Base-by-base conservation (phyloP, 371 early-diverging fungal species). In the Haplosporangium sp. region DNA sequence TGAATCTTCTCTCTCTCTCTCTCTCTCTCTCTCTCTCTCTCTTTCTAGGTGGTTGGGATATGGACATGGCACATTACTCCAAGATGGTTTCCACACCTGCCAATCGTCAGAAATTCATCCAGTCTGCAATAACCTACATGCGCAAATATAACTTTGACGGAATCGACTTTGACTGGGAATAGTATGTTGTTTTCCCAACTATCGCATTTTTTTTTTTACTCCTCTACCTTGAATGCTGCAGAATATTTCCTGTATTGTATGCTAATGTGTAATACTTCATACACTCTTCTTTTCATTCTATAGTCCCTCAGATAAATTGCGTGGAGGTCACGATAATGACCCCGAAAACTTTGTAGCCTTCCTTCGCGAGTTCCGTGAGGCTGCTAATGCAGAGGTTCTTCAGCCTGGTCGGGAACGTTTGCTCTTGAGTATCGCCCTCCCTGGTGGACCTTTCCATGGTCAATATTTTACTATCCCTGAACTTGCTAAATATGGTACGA, bases 41-140 rank as follows among this genome's bases (percentile, higher is more conserved):
- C 55, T 47, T 56, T 34, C 9, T 67, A 65, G 81, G 81, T 60
- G 81, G 81, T 39, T 75, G 81, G 81, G 75, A 74, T 17, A 81
- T 81, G 81, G 81, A 72, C 40, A 81, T 81, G 81, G 81, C 75
- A 42, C 62, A 71, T 38, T 81, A 74, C 58, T 81, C 81, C 17
- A 74, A 67, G 38, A 74, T 81, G 81, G 81, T 75, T 13, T 81
- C 81, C n/a, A 68, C 81, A 13, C 52, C 42, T 5, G 72, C 67
- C 13, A 71, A 74, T 27, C 81, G 81, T 42, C 69, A 74, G 65
- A 81, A 81, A 66, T 81, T 81, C 42, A 74, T 81, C 59, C 68
- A 68, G 50, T 81, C 81, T 3, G 69, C 69, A 48, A 64, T 81
- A 3, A 19, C 68, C 17, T 81, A 53, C 19, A 58, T 74, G 2